Evolutionary conservation across 345 rosid genomes (phyloP), one percentile per base, ranked within the genome.

Genomic region (Linum trigynum): DNA sequence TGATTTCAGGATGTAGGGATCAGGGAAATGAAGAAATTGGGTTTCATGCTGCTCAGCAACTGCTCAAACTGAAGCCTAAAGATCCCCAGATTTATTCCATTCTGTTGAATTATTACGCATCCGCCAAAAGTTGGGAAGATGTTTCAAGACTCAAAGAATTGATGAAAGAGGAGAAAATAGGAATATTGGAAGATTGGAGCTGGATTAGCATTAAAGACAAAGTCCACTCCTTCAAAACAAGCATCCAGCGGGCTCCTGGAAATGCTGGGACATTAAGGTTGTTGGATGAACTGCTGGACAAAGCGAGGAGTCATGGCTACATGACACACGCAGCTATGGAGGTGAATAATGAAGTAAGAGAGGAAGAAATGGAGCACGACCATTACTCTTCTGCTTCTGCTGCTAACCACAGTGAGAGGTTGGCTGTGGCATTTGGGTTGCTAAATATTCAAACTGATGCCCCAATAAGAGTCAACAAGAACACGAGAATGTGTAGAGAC

Each of bases 381-480:
- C 32, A 23, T 23, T 23, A 51, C 63, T 64, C 76, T 57, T 69
- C 77, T 65, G 42, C 75, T 56, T 69, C 78, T 62, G 42, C 58
- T 1, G 65, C 70, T 59, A 70, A 72, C 55, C 84, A 79, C 56
- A 81, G 87, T 5, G 86, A 85, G 72, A 72, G 57, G 59, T 66
- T 80, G 67, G 90, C 87, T 5, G 53, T 74, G 57, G 81, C 83
- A 36, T 83, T 79, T 73, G 87, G 86, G 63, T 57, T 85, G 62
- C 67, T 85, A 73, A 75, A 71, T 41, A 67, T 75, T 1, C 69
- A 64, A 7, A 68, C 50, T 5, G 66, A 41, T 57, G 79, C 79
- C 36, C 62, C 82, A 3, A 55, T 81, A 63, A 55, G 79, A 58
- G 70, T 81, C 12, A 63, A 69, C 23, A 83, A 83, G 79, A 79